Evolutionary conservation across 1,284 basidiomycete genomes (phyloP), one percentile per base, ranked within the genome.

Genomic region (Pseudozyma tsukubaensis): DNA sequence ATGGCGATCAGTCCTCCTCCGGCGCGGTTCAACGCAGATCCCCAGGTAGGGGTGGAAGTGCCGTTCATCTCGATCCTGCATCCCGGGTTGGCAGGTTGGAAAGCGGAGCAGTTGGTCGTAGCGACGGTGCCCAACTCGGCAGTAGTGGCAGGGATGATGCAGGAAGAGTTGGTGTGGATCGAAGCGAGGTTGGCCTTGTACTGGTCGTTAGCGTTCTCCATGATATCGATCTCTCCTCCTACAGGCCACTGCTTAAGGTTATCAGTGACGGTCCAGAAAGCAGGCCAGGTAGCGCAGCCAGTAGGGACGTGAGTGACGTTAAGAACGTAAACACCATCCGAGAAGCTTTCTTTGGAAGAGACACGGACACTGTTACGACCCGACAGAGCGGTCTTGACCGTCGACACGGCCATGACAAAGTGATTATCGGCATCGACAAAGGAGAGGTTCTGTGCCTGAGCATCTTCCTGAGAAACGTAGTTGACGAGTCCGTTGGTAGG

Each of bases 201-300:
- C 50, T 81, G 47, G 53, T 83, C 80, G 54, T 83, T 83, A 13
- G 76, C 79, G 45, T 83, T 82, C 39, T 84, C 83, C 18, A 82
- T 43, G 36, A 84, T 80, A 44, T 84, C 83, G 35, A 84, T 83
- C 43, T 84, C 83, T 14, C 83, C 83, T 45, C 83, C 83, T 9
- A 45, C 37, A 3, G 83, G 83, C 77, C 80, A 84, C 2, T 36
- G 18, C 14, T 75, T 35, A 13, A 71, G 19, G 40, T 80, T 50
- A 16, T 68, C 42, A 4, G 82, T 83, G 32, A 81, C 77, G 4
- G 78, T 83, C 83, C 82, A 84, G 57, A 81, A 84, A 6, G 82
- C 82, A 12, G 83, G 83, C 83, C 83, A 84, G 39, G 69, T 71
- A 10, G 82, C 70, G 58, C 82, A 83, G 29, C 81, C 82, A 2